These are phyloP conservation scores for Passalora sequoiae DNA, from an alignment of 2,329 filamentous ascomycete genomes.

Conservation along the genomic window DNA sequence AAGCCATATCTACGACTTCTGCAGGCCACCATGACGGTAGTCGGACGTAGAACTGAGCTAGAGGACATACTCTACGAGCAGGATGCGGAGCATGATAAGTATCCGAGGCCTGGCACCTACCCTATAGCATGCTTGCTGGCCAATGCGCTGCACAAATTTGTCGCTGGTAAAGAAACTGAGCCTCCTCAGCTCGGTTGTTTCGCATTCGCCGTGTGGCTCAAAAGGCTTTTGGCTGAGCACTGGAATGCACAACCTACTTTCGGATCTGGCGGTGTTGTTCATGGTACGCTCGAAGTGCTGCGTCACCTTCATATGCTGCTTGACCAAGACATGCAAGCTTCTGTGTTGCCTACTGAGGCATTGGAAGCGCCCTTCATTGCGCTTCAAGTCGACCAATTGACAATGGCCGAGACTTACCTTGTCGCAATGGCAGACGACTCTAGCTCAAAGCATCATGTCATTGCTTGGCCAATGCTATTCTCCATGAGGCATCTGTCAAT, in stretches of 20 bases:
- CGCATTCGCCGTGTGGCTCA: conserved; percentile 18
- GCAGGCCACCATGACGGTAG: conserved; percentile 5
- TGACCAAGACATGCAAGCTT: background rate
- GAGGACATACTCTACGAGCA: background rate
- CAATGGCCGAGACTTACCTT: background rate
- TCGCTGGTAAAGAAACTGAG: background rate
- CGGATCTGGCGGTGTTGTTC: conserved; percentile 2
- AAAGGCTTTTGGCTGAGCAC: conserved; percentile 14
- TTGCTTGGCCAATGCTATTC: conserved; percentile 79
- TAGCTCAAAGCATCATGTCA: conserved; percentile 37
- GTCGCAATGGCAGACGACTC: background rate
- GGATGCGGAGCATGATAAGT: background rate
- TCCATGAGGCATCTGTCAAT: conserved; percentile 65
- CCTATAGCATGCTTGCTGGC: background rate
- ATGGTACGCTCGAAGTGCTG: conserved; percentile 14
- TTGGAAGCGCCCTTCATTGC: conserved; percentile 16
- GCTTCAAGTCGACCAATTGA: background rate
- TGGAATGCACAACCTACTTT: conserved; percentile 14
- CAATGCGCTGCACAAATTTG: background rate
- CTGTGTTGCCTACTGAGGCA: background rate
- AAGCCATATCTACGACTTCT: conserved; percentile 14
- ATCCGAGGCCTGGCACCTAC: background rate
- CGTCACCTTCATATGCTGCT: background rate
- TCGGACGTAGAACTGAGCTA: conserved; percentile 2
- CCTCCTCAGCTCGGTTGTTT: background rate